These are phyloP conservation scores for Sordariomycetes sp. DNA, from an alignment of 2,329 filamentous ascomycete genomes.

Conservation along the genomic window DNA sequence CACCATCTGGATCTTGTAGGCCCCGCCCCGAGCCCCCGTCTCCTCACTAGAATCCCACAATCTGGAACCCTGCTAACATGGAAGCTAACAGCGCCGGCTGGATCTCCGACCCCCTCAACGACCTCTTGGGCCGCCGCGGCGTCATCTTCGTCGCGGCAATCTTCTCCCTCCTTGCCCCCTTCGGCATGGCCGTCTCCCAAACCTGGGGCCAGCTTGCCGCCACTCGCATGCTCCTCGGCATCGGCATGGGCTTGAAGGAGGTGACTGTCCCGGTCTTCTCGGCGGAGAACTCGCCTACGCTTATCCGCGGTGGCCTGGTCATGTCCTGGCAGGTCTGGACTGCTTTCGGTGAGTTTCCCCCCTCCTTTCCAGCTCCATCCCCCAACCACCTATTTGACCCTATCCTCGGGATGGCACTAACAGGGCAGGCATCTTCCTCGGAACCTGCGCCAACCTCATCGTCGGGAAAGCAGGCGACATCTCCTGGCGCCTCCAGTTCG, in stretches of 20 bases:
- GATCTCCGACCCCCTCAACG: constrained; percentile 50
- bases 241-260: constrained; percentile 44
- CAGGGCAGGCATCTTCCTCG: constrained; percentile 44
- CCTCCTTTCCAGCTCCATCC: too few relatives aligned
- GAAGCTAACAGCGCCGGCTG: constrained; percentile 32
- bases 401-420: neutral
- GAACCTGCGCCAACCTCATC: constrained; percentile 50
- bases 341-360: constrained; percentile 24
- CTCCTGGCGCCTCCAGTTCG: constrained; percentile 42
- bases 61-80: too few relatives aligned
- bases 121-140: constrained; percentile 38
- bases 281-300: constrained; percentile 35
- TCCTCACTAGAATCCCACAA: neutral
- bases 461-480: constrained; percentile 45
- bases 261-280: constrained; percentile 38
- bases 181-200: constrained; percentile 45
- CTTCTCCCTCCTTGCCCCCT: constrained; percentile 47
- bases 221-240: constrained; percentile 32
- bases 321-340: constrained; percentile 44
- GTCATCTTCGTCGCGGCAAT: constrained; percentile 50
- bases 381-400: too few relatives aligned
- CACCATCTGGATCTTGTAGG: constrained; percentile 27
- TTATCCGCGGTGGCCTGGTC: constrained; percentile 38
- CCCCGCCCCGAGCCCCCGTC: neutral
- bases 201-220: constrained; percentile 44